Percentiles rank a stretch among this genome's conserved stretches.
Conservation (phyloP, 1,284 basidiomycete genomes). For the Mycena sp. region DNA sequence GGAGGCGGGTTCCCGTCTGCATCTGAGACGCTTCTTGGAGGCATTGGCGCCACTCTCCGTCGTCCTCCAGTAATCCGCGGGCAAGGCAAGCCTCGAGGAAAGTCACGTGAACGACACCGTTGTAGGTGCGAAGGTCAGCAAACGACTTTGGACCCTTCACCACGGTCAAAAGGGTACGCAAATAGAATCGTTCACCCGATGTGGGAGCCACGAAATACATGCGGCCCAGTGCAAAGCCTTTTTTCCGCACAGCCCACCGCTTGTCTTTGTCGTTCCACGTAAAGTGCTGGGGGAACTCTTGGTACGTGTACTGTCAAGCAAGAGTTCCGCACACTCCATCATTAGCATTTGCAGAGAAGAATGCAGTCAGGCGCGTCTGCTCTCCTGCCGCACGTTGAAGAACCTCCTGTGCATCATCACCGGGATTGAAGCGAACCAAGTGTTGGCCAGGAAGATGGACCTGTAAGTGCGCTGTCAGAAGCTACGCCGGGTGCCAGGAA, state of each 20-base stretch:
- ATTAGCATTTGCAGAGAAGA: constrained; percentile 48
- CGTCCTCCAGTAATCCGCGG: constrained; percentile 53
- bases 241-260: constrained; percentile 37
- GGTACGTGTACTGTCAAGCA: constrained; percentile 41
- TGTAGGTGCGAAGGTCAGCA: neutral
- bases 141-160: neutral
- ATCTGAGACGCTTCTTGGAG: constrained; percentile 51
- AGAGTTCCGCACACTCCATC: constrained; percentile 26
- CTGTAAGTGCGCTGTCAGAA: neutral
- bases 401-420: constrained; percentile 36
- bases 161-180: constrained; percentile 26
- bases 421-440: constrained; percentile 41
- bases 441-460: constrained; percentile 48
- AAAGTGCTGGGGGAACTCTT: constrained; percentile 51
- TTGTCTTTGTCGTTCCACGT: constrained; percentile 25
- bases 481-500: neutral
- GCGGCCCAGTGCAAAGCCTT: constrained; percentile 43
- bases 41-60: constrained; percentile 53
- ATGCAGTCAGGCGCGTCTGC: constrained; percentile 45
- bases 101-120: neutral
- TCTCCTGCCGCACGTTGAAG: constrained; percentile 30
- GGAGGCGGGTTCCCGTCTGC: constrained; percentile 49
- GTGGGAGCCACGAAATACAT: constrained; percentile 48
- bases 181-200: constrained; percentile 48
- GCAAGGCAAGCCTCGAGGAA: constrained; percentile 49